Evolutionary conservation across 768 basidiomycete genomes (phyloP), one percentile per base, ranked within the genome.

Genomic region (Naematelia aurantialba): DNA sequence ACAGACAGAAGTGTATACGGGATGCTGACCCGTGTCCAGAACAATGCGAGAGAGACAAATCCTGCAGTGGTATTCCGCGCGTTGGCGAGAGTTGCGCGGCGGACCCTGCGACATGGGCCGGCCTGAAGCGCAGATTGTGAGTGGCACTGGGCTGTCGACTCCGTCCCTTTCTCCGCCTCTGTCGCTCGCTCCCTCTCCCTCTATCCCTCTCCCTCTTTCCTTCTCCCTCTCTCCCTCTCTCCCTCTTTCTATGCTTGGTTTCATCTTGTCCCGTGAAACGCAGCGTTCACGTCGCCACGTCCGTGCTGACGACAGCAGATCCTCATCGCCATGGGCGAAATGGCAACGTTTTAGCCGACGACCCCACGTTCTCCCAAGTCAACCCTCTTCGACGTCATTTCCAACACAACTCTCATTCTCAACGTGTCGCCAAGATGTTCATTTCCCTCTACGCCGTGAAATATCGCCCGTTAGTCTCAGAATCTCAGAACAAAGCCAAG

Each of bases 41-140:
- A 63, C 45, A 30, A 67, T 65, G 5, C 39, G 69, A 55, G 72
- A 74, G 56, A 34, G 72, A 39, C 69, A 71, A 30, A 67, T 71
- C 12, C 42, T 71, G 21, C 46, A 50, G 21, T 74, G 72, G 72
- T 74, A 74, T 50, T 71, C 72, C 19, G 50, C 60, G 1, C 52
- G 65, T 52, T 74, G 72, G 72, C 47, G 69, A 51, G 69, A 67
- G 27, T 54, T 74, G 10, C 59, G 72, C 13, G 72, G 72, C 5
- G 72, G 72, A 44, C 55, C 72, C n/a, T 71, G 69, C 55, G 72
- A 74, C 56, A 74, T 74, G 72, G 66, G 72, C 58, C 50, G 72
- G 34, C 72, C 72, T 45, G 72, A 74, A 65, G 72, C 72, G 4
- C 72, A 74, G 52, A 67, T 74, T 19, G 67, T 69, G 45, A 65